A percentile compares a stretch with the other conserved stretches of the same genome.
These are phyloP conservation scores for Linum usitatissimum DNA, from an alignment of 345 rosid genomes.

Conservation along the genomic window DNA sequence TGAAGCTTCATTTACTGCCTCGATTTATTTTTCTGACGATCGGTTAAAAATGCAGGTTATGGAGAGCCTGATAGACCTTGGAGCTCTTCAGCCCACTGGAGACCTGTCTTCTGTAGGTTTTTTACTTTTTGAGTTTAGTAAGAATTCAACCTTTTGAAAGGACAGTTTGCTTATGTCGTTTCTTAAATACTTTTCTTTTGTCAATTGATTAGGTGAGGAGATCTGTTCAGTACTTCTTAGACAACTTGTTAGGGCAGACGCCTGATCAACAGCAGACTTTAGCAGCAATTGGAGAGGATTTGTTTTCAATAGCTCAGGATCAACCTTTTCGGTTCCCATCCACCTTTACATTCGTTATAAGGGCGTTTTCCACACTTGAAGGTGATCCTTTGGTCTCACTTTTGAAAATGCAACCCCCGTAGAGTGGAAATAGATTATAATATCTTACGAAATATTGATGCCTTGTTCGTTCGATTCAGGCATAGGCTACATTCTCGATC, in stretches of 20 bases:
- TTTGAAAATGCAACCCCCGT: not conserved
- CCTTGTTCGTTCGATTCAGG: slow-evolving; percentile 37
- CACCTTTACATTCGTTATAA: slow-evolving; percentile 72
- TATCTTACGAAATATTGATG: not conserved
- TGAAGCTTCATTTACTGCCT: not conserved
- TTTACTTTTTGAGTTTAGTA: not conserved
- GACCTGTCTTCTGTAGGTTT: slow-evolving; percentile 72
- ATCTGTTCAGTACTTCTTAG: slow-evolving; percentile 85
- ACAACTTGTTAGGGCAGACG: slow-evolving; percentile 61
- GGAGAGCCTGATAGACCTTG: slow-evolving; percentile 68
- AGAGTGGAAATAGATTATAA: not conserved
- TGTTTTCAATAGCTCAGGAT: slow-evolving; percentile 88
- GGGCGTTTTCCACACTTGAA: slow-evolving; percentile 93
- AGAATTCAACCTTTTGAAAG: not conserved
- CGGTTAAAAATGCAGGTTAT: slow-evolving; percentile 52
- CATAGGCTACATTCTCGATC: slow-evolving; percentile 72
- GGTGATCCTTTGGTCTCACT: slow-evolving; percentile 30
- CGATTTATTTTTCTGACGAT: slow-evolving; percentile 17
- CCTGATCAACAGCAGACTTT: slow-evolving; percentile 89
- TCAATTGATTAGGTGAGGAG: slow-evolving; percentile 62
- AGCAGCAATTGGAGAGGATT: slow-evolving; percentile 90
- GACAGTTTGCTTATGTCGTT: not conserved
- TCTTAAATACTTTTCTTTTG: not conserved
- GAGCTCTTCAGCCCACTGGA: slow-evolving; percentile 91
- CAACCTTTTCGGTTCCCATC: slow-evolving; percentile 94